Evolutionary conservation across 768 basidiomycete genomes (phyloP), one percentile per base, ranked within the genome.

Genomic region (Lentinula edodes): DNA sequence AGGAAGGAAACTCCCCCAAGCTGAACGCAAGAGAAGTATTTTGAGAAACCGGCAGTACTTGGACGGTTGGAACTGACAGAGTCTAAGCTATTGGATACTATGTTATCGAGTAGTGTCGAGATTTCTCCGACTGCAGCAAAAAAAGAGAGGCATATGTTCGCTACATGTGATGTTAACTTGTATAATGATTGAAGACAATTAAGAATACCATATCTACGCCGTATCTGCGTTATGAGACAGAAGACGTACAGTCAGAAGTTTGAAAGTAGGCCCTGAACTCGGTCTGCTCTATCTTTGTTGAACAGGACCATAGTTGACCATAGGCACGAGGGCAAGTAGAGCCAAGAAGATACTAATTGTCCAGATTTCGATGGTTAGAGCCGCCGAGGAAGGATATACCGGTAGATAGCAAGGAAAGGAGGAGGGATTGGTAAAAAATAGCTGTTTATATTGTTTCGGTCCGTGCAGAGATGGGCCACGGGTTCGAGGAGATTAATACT

Each of bases 361-460:
- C 35, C 15, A 53, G 23, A 34, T 48, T 18, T 3, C n/a, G 16
- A 59, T 36, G 34, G 46, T 23, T 13, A 59, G n/a, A 48, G 58
- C 34, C 46, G 45, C 58, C 58, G 58, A 59, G 46, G 58, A 18
- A 59, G 58, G 58, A 59, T 34, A 59, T 50, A 59, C 20, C 50
- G 35, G 45, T 9, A 34, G 35, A 58, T 8, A 50, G 18, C 15
- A 42, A 43, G 18, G 13, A 20, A 28, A 45, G 39, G 28, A 16
- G 20, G 34, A 23, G 28, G 36, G 35, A n/a, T 5, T 38, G 8
- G 20, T 20, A 50, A 50, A 59, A 50, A 59, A 59, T 59, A 59
- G 58, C 28, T 28, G 42, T 35, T 16, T 38, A 28, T 35, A 38
- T 20, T 34, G 18, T 6, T 13, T 46, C 45, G 58, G 58, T 34